These are phyloP conservation scores for Tricholoma matsutake DNA, from an alignment of 768 basidiomycete species.

Conservation along the genomic window DNA sequence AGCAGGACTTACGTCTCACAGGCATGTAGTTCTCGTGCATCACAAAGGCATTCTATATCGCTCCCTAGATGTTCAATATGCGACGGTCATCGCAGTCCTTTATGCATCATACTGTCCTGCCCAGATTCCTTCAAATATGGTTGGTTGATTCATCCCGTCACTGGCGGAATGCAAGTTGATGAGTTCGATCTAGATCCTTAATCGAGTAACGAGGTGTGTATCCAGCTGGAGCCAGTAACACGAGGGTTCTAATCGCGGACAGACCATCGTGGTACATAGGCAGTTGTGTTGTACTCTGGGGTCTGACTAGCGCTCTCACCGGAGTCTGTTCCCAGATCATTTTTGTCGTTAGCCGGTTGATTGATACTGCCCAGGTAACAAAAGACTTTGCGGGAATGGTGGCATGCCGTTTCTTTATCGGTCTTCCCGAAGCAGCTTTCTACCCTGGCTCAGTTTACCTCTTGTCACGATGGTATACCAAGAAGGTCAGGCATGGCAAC, in stretches of 20 bases:
- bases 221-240: background rate
- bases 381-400: constrained; percentile 52
- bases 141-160: constrained; percentile 29
- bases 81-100: constrained; percentile 48
- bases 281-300: constrained; percentile 58
- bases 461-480: constrained; percentile 56
- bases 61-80: constrained; percentile 48
- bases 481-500: constrained; percentile 36
- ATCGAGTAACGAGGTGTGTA: constrained; percentile 47
- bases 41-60: constrained; percentile 1
- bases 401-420: constrained; percentile 57
- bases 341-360: background rate
- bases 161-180: background rate
- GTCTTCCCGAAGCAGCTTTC: constrained; percentile 64
- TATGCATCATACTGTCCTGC: constrained; percentile 61
- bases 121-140: constrained; percentile 69
- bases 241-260: background rate
- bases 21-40: constrained; percentile 23
- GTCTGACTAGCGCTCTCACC: constrained; percentile 58
- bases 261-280: constrained; percentile 66
- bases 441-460: constrained; percentile 54
- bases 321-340: constrained; percentile 38
- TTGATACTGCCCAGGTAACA: constrained; percentile 39
- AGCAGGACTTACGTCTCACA: constrained; percentile 44
- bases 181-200: constrained; percentile 43